These are phyloP conservation scores for Casuarina equisetifolia DNA, from an alignment of 306 rosid species.

Conservation along the genomic window DNA sequence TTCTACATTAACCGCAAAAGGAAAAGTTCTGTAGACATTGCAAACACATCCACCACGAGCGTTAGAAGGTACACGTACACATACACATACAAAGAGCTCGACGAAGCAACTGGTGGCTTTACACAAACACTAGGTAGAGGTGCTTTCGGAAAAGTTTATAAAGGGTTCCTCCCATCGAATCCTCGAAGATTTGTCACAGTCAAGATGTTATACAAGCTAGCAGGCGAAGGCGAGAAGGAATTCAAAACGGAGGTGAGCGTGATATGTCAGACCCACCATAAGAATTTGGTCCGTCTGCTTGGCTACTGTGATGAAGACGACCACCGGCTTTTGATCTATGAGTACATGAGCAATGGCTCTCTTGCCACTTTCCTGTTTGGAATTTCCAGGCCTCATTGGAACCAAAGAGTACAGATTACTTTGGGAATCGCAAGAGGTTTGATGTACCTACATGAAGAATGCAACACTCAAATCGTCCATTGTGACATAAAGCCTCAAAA, in stretches of 20 bases:
- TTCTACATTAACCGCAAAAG: background rate
- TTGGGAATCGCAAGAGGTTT: too few relatives aligned
- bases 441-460: too few relatives aligned
- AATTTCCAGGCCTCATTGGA: background rate
- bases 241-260: slow-evolving; percentile 37
- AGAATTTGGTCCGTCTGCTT: slow-evolving; percentile 21
- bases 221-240: slow-evolving; percentile 39
- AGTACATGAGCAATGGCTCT: slow-evolving; percentile 26
- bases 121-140: slow-evolving; percentile 27
- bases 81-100: slow-evolving; percentile 14
- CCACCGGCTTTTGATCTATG: background rate
- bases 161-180: slow-evolving; percentile 25
- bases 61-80: slow-evolving; percentile 12
- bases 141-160: slow-evolving; percentile 28
- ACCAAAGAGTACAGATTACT: too few relatives aligned
- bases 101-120: slow-evolving; percentile 31
- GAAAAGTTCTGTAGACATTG: background rate
- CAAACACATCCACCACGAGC: background rate
- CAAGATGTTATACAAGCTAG: slow-evolving; percentile 32
- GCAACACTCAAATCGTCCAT: background rate
- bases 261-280: slow-evolving; percentile 38
- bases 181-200: slow-evolving; percentile 39
- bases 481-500: slow-evolving; percentile 35
- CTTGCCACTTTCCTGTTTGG: slow-evolving; percentile 19
- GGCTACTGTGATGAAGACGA: slow-evolving; percentile 23